These are phyloP conservation scores for Solanum neorickii DNA, from an alignment of 257 asterid genomes.

Conservation along the genomic window DNA sequence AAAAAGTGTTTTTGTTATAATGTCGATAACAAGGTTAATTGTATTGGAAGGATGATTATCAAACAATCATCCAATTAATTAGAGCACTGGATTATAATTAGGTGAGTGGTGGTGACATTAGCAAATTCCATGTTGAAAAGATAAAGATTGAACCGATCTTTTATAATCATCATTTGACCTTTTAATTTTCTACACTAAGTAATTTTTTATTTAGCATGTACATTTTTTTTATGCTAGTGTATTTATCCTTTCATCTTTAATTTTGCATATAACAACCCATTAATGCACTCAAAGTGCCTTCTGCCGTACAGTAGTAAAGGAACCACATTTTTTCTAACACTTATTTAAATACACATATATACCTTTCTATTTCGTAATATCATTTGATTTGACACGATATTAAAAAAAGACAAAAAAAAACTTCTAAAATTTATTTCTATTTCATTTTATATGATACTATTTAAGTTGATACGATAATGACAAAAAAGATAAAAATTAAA, in stretches of 20 bases:
- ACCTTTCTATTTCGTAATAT: rapidly evolving
- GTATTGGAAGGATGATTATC: not conserved
- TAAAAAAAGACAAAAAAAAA: rapidly evolving
- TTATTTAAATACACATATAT: too few relatives aligned
- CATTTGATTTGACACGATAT: rapidly evolving
- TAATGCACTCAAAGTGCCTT: not conserved
- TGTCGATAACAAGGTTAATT: too few relatives aligned
- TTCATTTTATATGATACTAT: rapidly evolving
- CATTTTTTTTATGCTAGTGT: not conserved
- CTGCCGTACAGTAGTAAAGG: not conserved
- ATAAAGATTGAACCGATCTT: not conserved
- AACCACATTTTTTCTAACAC: not conserved
- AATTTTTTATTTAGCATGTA: not conserved
- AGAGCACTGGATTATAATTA: not conserved
- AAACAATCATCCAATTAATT: not conserved
- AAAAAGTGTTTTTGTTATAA: too few relatives aligned
- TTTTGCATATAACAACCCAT: not conserved
- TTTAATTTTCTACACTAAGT: not conserved
- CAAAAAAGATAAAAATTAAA: too few relatives aligned
- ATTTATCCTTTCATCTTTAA: not conserved
- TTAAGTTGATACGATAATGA: rapidly evolving
- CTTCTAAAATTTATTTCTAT: too few relatives aligned
- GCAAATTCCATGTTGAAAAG: not conserved
- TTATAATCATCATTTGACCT: not conserved
- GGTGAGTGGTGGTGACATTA: not conserved